Conservation (phyloP, 140 eudicot genomes). For the Anethum foeniculum region DNA sequence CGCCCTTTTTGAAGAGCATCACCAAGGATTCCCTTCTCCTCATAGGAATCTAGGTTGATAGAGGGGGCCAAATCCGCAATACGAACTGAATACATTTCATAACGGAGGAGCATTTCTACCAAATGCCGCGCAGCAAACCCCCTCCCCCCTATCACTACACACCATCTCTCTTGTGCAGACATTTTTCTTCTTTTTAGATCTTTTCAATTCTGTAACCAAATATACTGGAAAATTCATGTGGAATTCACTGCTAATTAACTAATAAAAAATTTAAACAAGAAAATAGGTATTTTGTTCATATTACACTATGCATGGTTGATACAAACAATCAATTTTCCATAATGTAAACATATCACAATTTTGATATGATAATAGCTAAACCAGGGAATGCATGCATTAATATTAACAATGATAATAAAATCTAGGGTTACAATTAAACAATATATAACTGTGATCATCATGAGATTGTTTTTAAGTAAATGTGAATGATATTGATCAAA, state of each 20-base stretch:
- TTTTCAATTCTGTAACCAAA: neutral
- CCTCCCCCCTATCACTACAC: conserved; percentile 94
- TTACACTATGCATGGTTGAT: neutral
- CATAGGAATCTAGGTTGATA: conserved; percentile 52
- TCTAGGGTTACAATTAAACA: neutral
- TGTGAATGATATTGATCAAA: neutral
- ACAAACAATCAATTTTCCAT: neutral
- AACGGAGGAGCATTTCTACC: conserved; percentile 73
- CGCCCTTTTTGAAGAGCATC: conserved; percentile 58
- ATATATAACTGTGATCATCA: neutral
- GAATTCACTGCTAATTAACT: neutral
- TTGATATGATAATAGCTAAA: neutral
- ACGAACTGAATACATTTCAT: conserved; percentile 53
- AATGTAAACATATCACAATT: neutral
- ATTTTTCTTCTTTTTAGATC: conserved; percentile 22
- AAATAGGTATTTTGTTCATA: neutral
- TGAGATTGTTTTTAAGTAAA: neutral
- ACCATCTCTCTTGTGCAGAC: conserved; percentile 57
- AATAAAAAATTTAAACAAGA: neutral
- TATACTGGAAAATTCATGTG: neutral
- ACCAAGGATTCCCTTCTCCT: conserved; percentile 60
- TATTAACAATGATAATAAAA: neutral
- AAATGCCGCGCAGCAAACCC: conserved; percentile 90
- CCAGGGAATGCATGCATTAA: neutral
- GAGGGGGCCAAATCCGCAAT: conserved; percentile 59